phyloP scores from a whole-genome alignment of 371 early-diverging fungal genomes.

The Apophysomyces variabilis region DNA sequence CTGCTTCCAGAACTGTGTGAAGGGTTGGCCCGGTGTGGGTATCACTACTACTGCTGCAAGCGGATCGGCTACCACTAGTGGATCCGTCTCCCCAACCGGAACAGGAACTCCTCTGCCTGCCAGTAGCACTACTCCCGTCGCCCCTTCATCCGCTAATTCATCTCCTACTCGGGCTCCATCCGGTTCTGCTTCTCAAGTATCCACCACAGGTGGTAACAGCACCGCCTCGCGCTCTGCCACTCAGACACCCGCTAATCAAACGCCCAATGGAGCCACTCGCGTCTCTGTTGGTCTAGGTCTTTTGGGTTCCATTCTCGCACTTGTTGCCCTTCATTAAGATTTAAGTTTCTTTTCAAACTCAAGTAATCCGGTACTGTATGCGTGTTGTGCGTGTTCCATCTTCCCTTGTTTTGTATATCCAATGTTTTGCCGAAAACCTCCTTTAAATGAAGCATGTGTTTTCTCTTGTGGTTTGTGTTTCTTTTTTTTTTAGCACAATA shows the following conservation, averaged over 20 bases:
- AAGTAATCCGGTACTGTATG: too few relatives aligned
- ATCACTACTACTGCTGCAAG: background rate
- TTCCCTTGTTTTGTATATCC: too few relatives aligned
- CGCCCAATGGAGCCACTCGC: slow-evolving; percentile 1
- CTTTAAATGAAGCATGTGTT: too few relatives aligned
- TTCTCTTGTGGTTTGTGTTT: too few relatives aligned
- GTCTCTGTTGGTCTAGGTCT: slow-evolving; percentile 1
- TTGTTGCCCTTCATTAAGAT: background rate
- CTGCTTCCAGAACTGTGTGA: slow-evolving; percentile 17
- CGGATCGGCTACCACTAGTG: background rate
- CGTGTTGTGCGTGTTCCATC: too few relatives aligned
- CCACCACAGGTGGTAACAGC: background rate
- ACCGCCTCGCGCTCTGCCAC: background rate
- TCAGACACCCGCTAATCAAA: background rate
- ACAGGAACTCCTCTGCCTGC: background rate
- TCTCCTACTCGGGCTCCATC: background rate
- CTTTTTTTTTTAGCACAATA: too few relatives aligned
- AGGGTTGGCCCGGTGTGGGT: slow-evolving; percentile 22
- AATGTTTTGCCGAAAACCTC: too few relatives aligned
- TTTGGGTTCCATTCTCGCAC: background rate
- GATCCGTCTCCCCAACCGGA: slow-evolving; percentile 4
- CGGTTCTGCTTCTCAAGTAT: background rate
- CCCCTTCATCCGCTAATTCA: slow-evolving; percentile 1
- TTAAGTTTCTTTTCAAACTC: background rate
- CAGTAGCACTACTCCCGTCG: background rate